Base-by-base conservation (phyloP, 371 early-diverging fungal genomes). In the Mucor mucedo region DNA sequence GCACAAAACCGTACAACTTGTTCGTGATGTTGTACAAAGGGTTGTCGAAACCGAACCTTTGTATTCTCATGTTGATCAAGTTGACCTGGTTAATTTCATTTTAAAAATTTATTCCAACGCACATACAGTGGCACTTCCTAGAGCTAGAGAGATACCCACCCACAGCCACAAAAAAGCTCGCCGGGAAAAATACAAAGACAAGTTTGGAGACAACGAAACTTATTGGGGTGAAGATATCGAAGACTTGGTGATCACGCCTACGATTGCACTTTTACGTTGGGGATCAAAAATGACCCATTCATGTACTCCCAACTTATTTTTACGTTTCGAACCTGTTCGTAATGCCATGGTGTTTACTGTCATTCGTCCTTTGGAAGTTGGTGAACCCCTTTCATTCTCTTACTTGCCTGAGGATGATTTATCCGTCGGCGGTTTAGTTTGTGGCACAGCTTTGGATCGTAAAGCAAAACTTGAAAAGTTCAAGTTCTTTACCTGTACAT, bases 61-160 rank as follows among this genome's bases (percentile, higher is more conserved):
- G 5, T 78, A 71, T 50, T 13, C 55, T 11, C 70, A 75, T 38
- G 58, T 79, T 0, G 68, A 77, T 53, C 59, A 70, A 2, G 33
- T 57, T 1, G 68, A 72, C 21, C 55, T 82, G 28, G 48, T 63
- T 13, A 38, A 45, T 1, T 82, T 82, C 58, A 69, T 78, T n/a
- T 69, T 82, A 44, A 79, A 78, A 48, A 82, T 82, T n/a, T 82
- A 82, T 29, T 73, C 68, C 11, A 82, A 82, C 60, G 82, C 82
- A 2, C 82, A 82, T 49, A 82, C 82, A 0, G 76, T 82, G 10
- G 66, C 77, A 4, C 58, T 68, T 8, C 64, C 66, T 8, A 57
- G 68, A 48, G 59, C 39, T 8, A 69, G 82, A 52, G 65, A 58
- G 42, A 14, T 42, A 4, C 67, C 65, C 8, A 82, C 79, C 0